Evolutionary conservation across 306 rosid genomes (phyloP).

Genomic region (Quercus bicolor): DNA sequence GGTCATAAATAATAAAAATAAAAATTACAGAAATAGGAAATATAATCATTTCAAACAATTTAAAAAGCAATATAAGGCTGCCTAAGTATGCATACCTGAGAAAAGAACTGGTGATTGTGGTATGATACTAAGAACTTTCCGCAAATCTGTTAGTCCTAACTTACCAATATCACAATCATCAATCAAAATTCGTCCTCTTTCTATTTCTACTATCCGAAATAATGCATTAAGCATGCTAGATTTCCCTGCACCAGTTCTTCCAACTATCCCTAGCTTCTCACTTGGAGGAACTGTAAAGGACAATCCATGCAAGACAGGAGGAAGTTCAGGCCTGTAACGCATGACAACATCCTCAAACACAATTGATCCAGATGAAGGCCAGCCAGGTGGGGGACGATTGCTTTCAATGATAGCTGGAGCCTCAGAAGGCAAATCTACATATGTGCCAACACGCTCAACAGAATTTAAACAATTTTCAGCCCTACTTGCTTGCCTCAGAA

Average conservation of each 20-base stretch:
- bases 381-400: slow-evolving; percentile 71
- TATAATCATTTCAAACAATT: background rate
- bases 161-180: slow-evolving; percentile 66
- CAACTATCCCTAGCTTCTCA: slow-evolving; percentile 87
- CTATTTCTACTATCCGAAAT: slow-evolving; percentile 77
- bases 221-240: slow-evolving; percentile 92
- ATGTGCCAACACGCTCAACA: slow-evolving; percentile 81
- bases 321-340: slow-evolving; percentile 88
- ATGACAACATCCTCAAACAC: slow-evolving; percentile 74
- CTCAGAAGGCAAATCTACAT: slow-evolving; percentile 70
- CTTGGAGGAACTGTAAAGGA: slow-evolving; percentile 58
- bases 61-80: background rate
- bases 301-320: slow-evolving; percentile 75
- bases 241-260: slow-evolving; percentile 97
- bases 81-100: slow-evolving; percentile 52
- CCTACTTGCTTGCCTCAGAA: slow-evolving; percentile 77
- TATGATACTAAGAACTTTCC: slow-evolving; percentile 77
- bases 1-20: too few relatives aligned
- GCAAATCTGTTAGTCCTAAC: slow-evolving; percentile 67
- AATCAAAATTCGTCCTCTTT: slow-evolving; percentile 64
- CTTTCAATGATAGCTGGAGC: slow-evolving; percentile 58
- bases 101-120: slow-evolving; percentile 90
- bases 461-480: slow-evolving; percentile 84
- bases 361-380: slow-evolving; percentile 80
- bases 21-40: background rate